phyloP scores from a whole-genome alignment of 2,329 filamentous ascomycete genomes.

The Hirsutella rhossiliensis region DNA sequence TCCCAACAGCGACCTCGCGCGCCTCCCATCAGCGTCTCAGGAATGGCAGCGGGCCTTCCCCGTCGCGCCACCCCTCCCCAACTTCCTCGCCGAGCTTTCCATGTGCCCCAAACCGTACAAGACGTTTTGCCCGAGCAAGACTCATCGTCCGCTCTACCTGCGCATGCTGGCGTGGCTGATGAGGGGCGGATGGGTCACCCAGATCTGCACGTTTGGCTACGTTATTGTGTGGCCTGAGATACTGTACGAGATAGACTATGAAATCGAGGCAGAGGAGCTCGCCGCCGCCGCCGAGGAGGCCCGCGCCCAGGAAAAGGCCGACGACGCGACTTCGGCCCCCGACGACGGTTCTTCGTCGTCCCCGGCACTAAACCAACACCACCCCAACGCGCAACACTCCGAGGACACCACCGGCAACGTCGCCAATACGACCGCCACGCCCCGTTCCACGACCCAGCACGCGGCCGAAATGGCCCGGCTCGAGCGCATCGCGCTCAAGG shows the following conservation, averaged over 20 bases:
- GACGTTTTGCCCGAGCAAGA: slow-evolving; percentile 71
- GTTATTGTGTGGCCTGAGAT: slow-evolving; percentile 75
- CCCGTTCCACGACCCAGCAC: slow-evolving; percentile 35
- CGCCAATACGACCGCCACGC: slow-evolving; percentile 11
- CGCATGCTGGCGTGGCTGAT: slow-evolving; percentile 89
- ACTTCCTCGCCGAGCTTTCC: slow-evolving; percentile 77
- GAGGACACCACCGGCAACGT: slow-evolving; percentile 5
- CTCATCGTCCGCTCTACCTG: slow-evolving; percentile 79
- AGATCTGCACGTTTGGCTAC: slow-evolving; percentile 84
- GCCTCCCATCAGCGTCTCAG: slow-evolving; percentile 54
- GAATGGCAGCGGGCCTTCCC: slow-evolving; percentile 73
- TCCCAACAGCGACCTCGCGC: slow-evolving; percentile 70
- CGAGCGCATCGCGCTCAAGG: slow-evolving; percentile 43
- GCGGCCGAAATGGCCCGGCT: slow-evolving; percentile 50
- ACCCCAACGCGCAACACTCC: slow-evolving; percentile 1
- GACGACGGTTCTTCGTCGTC: not conserved
- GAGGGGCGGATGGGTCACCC: slow-evolving; percentile 85
- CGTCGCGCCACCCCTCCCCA: slow-evolving; percentile 68
- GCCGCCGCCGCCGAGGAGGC: slow-evolving; percentile 19
- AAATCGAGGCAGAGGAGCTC: slow-evolving; percentile 55
- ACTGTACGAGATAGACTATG: slow-evolving; percentile 65
- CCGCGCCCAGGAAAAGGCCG: slow-evolving; percentile 2
- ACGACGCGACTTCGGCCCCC: not conserved
- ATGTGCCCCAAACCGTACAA: slow-evolving; percentile 74
- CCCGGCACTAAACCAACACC: not conserved